Percentiles rank a stretch among this genome's conserved stretches.
phyloP scores from a whole-genome alignment of 495 filamentous ascomycete species.

The Trichoderma gamsii region DNA sequence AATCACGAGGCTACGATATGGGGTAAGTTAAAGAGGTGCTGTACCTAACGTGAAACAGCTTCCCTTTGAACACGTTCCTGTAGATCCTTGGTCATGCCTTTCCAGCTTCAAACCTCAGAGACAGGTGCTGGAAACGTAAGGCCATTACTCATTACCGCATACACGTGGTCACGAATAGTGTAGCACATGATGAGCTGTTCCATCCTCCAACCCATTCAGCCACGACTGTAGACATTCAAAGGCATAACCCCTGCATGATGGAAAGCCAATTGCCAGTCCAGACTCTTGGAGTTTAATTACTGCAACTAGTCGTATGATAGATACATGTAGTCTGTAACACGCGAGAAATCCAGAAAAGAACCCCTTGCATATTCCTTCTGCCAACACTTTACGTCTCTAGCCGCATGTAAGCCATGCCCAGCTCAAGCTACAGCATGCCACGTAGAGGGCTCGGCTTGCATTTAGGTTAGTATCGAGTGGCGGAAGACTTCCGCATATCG shows the following conservation, averaged over 20 bases:
- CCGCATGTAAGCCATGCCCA: background rate
- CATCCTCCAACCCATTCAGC: background rate
- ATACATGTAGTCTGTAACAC: too few species aligned
- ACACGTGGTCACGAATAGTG: background rate
- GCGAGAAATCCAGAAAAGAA: background rate
- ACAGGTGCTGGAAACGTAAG: background rate
- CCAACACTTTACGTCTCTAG: background rate
- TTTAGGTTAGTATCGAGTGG: background rate
- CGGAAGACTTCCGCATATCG: background rate
- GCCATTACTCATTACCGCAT: background rate
- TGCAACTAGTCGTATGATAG: too few species aligned
- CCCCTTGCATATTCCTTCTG: conserved; percentile 1
- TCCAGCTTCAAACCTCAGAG: background rate
- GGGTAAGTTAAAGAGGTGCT: background rate
- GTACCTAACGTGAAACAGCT: background rate
- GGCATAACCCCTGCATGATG: background rate
- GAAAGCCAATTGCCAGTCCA: background rate
- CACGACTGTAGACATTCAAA: background rate
- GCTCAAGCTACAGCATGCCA: background rate
- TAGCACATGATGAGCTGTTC: conserved; percentile 5
- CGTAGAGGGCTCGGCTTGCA: background rate
- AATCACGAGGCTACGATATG: conserved; percentile 1
- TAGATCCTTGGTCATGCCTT: background rate
- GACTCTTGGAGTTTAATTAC: background rate
- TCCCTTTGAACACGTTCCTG: background rate